Evolutionary conservation across 257 asterid species (phyloP).

Genomic region (Jacaranda copaia): DNA sequence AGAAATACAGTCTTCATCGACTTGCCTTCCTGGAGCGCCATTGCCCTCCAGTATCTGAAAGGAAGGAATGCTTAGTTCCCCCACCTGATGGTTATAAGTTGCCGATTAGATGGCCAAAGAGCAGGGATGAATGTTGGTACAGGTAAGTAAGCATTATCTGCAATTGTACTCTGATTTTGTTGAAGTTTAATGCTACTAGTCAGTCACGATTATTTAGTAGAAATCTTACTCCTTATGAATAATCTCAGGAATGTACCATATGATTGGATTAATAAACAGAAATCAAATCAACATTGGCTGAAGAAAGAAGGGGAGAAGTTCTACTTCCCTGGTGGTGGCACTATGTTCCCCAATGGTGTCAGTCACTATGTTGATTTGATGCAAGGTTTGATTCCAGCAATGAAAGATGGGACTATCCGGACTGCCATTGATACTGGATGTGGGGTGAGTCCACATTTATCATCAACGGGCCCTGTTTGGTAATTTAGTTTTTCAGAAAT

Average conservation of each 20-base stretch:
- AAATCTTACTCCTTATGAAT: slow-evolving; percentile 17
- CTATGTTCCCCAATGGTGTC: slow-evolving; percentile 65
- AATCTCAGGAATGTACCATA: slow-evolving; percentile 61
- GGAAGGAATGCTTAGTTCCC: slow-evolving; percentile 80
- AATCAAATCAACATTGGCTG: slow-evolving; percentile 66
- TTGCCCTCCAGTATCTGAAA: slow-evolving; percentile 85
- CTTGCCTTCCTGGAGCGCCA: slow-evolving; percentile 82
- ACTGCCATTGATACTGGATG: slow-evolving; percentile 73
- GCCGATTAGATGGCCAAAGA: slow-evolving; percentile 92
- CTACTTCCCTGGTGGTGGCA: slow-evolving; percentile 66
- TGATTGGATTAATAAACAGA: slow-evolving; percentile 62
- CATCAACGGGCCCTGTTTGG: background rate
- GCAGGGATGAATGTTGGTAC: slow-evolving; percentile 89
- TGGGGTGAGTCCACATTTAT: slow-evolving; percentile 55
- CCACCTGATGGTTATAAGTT: slow-evolving; percentile 87
- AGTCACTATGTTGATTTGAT: slow-evolving; percentile 52
- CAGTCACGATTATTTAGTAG: background rate
- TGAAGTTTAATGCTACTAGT: background rate
- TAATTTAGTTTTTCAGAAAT: too few relatives aligned
- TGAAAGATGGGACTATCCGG: slow-evolving; percentile 59
- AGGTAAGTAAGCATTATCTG: slow-evolving; percentile 52
- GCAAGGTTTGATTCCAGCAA: slow-evolving; percentile 57
- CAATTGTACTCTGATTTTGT: background rate
- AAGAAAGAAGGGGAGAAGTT: slow-evolving; percentile 64
- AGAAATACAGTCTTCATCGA: slow-evolving; percentile 61